A percentile compares a stretch with the other conserved stretches of the same genome.
Evolutionary conservation across 257 asterid species (phyloP).

Genomic region (Solanum okadae): DNA sequence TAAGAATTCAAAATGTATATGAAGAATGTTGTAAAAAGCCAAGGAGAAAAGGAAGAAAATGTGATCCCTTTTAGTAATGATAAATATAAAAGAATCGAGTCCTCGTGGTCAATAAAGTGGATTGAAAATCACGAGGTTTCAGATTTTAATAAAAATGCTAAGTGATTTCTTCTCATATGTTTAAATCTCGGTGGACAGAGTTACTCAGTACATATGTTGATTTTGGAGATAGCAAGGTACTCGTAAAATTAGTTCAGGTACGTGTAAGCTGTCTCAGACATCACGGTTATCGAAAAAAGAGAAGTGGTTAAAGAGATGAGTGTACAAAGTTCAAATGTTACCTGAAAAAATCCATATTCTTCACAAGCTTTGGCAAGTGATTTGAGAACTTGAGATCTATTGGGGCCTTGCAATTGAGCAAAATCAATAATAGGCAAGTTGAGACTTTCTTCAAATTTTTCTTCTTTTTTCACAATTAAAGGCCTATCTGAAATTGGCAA

Average conservation of each 20-base stretch:
- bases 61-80: neutral
- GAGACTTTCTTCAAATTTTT: neutral
- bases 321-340: neutral
- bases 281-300: neutral
- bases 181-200: neutral
- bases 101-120: neutral
- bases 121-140: neutral
- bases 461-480: neutral
- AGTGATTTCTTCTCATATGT: neutral
- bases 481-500: conserved; percentile 21
- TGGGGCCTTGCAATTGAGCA: conserved; percentile 15
- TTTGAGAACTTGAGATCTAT: conserved; percentile 13
- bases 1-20: neutral
- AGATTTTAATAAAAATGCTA: neutral
- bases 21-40: neutral
- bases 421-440: conserved; percentile 24
- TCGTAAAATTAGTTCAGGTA: neutral
- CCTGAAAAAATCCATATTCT: conserved; percentile 30
- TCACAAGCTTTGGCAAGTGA: conserved; percentile 20
- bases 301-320: neutral
- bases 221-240: neutral
- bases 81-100: neutral
- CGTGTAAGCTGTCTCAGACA: neutral
- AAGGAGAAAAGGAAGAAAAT: neutral
- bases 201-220: neutral